phyloP scores from a whole-genome alignment of 140 eudicot species.

The Ambrosia hybrid region DNA sequence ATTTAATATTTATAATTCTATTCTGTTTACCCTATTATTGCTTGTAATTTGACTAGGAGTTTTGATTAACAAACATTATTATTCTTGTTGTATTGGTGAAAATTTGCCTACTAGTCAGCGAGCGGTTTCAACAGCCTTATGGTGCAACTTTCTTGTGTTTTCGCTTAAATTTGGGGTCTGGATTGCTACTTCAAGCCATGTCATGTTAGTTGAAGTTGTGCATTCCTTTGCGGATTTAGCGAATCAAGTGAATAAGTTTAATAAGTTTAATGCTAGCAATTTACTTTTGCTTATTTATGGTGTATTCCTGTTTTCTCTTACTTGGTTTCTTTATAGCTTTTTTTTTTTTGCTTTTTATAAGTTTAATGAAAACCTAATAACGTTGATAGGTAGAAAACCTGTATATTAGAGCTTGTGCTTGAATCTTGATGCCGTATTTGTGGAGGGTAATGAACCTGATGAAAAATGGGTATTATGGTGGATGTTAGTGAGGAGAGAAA shows the following conservation, averaged over 20 bases:
- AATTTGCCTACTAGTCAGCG: constrained; percentile 56
- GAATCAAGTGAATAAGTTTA: constrained; percentile 60
- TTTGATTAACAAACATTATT: too few species aligned
- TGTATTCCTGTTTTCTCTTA: neutral
- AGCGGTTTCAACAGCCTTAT: constrained; percentile 88
- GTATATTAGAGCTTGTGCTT: too few species aligned
- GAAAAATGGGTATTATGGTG: too few species aligned
- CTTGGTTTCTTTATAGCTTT: constrained; percentile 5
- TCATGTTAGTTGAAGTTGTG: constrained; percentile 89
- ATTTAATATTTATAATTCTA: too few species aligned
- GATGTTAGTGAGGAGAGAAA: too few species aligned
- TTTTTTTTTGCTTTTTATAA: constrained; percentile 9
- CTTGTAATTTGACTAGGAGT: too few species aligned
- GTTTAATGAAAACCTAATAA: too few species aligned
- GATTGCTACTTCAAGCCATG: constrained; percentile 89
- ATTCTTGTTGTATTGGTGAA: too few species aligned
- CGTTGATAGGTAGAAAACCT: too few species aligned
- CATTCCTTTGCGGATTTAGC: constrained; percentile 97
- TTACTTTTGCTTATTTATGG: neutral
- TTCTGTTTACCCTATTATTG: too few species aligned
- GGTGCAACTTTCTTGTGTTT: constrained; percentile 95
- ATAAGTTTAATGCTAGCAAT: neutral
- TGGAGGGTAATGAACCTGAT: too few species aligned
- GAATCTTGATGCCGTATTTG: too few species aligned
- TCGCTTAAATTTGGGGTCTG: constrained; percentile 97